phyloP scores from a whole-genome alignment of 768 basidiomycete genomes.

The Podaxis carcinomalis region DNA sequence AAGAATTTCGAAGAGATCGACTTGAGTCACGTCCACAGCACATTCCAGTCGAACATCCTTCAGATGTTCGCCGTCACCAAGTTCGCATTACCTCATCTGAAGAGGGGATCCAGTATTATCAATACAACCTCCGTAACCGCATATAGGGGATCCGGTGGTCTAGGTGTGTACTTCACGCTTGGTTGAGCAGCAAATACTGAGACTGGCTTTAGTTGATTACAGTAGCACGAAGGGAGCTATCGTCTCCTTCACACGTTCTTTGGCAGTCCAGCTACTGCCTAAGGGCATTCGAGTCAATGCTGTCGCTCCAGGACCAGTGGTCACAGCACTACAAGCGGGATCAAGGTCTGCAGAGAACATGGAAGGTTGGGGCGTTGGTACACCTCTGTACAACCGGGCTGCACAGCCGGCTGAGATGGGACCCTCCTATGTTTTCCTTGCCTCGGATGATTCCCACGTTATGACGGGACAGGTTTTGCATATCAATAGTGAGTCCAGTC shows the following conservation, averaged over 20 bases:
- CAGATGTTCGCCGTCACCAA: constrained; percentile 57
- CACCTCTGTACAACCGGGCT: constrained; percentile 44
- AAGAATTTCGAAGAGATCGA: constrained; percentile 44
- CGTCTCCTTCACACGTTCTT: constrained; percentile 49
- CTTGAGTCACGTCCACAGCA: constrained; percentile 48
- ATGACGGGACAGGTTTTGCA: constrained; percentile 36
- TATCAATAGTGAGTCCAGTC: constrained; percentile 25
- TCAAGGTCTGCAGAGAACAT: constrained; percentile 50
- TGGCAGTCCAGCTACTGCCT: constrained; percentile 47
- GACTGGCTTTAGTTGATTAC: constrained; percentile 35
- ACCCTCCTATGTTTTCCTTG: constrained; percentile 53
- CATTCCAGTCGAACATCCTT: constrained; percentile 54
- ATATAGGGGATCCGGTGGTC: constrained; percentile 31
- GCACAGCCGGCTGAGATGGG: constrained; percentile 51
- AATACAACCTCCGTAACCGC: constrained; percentile 59
- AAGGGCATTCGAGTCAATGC: constrained; percentile 57
- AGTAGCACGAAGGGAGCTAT: constrained; percentile 60
- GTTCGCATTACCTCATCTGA: constrained; percentile 53
- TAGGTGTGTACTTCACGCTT: constrained; percentile 19
- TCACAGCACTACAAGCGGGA: constrained; percentile 55
- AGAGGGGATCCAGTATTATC: constrained; percentile 55
- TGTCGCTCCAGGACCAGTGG: constrained; percentile 51
- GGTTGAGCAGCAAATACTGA: constrained; percentile 15
- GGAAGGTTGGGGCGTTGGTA: constrained; percentile 47
- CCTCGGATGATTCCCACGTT: constrained; percentile 34